Evolutionary conservation across 139 green algal species (phyloP), one percentile per base, ranked within the genome.

Genomic region (Spirogloea muscicola): DNA sequence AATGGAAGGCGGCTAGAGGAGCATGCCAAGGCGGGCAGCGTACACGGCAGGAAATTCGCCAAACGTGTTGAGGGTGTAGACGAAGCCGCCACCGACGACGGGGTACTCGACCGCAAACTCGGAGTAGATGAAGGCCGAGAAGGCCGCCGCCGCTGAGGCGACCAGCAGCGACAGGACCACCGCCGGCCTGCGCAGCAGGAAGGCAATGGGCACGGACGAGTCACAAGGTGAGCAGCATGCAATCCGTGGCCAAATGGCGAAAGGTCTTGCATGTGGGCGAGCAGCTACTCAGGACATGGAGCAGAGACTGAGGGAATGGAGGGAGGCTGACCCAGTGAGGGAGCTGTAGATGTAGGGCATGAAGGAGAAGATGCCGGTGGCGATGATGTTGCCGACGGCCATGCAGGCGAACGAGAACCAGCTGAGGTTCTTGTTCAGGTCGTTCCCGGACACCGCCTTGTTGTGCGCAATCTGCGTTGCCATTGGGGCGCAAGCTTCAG

Each of bases 361-460:
- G 64, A 73, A 73, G 9, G 64, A 73, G 64, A 73, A 73, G 31
- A 73, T 73, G 25, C 64, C 64, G 3, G 64, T 73, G 9, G 64
- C 64, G 9, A 73, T 69, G 31, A 73, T 73, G 4, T 38, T 4
- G 9, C 64, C 64, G 29, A 73, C 34, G 16, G 39, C 64, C 27
- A 73, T 62, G 64, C 7, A 10, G n/a, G 41, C 42, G 3, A 36
- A 25, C 6, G 64, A 73, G 16, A 67, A 58, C 64, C 64, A 73
- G 4, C 41, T 41, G 39, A 73, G 16, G 5, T 73, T 6, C 64
- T 69, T 68, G n/a, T 4, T 68, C 64, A 73, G 34, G 3, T 73
- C 64, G 39, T 38, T 62, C 48, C 7, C 34, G 27, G 43, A 42
- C 41, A 68, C 42, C 34, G 18, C 34, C 16, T 62, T 73, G 64